Conservation (phyloP, 2,329 filamentous ascomycete species). For the Pezicula neosporulosa region DNA sequence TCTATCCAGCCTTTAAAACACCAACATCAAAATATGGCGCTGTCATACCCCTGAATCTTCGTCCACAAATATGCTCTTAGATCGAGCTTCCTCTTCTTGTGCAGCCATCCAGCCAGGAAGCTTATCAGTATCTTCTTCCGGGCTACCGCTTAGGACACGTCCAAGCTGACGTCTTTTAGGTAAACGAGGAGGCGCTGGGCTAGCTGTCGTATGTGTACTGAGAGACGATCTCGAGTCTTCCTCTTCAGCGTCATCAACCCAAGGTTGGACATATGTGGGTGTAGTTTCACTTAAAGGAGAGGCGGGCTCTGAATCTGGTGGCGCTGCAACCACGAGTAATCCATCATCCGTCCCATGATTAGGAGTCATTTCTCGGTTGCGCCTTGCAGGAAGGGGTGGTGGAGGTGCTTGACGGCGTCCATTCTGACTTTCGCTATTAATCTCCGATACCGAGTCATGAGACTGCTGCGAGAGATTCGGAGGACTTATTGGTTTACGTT, state of each 20-base stretch:
- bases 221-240: slow-evolving; percentile 11
- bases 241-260: slow-evolving; percentile 32
- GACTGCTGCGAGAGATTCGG: slow-evolving; percentile 30
- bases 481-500: slow-evolving; percentile 59
- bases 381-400: slow-evolving; percentile 43
- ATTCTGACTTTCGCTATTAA: slow-evolving; percentile 28
- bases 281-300: slow-evolving; percentile 42
- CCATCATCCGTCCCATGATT: slow-evolving; percentile 42
- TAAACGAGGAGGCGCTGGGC: slow-evolving; percentile 14
- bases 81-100: slow-evolving; percentile 30
- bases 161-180: slow-evolving; percentile 20
- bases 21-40: too few relatives aligned
- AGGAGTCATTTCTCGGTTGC: slow-evolving; percentile 28
- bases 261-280: slow-evolving; percentile 27
- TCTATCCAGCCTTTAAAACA: too few relatives aligned
- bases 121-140: slow-evolving; percentile 27
- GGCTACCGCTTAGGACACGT: slow-evolving; percentile 22
- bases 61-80: slow-evolving; percentile 27
- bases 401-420: slow-evolving; percentile 27
- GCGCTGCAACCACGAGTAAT: slow-evolving; percentile 63
- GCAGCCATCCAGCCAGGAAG: slow-evolving; percentile 29
- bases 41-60: slow-evolving; percentile 20
- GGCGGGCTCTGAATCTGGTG: slow-evolving; percentile 59
- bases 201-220: neutral
- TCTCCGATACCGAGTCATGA: slow-evolving; percentile 11